A percentile compares a stretch with the other conserved stretches of the same genome.
Conservation (phyloP, 768 basidiomycete species). For the Tylopilus sp. region DNA sequence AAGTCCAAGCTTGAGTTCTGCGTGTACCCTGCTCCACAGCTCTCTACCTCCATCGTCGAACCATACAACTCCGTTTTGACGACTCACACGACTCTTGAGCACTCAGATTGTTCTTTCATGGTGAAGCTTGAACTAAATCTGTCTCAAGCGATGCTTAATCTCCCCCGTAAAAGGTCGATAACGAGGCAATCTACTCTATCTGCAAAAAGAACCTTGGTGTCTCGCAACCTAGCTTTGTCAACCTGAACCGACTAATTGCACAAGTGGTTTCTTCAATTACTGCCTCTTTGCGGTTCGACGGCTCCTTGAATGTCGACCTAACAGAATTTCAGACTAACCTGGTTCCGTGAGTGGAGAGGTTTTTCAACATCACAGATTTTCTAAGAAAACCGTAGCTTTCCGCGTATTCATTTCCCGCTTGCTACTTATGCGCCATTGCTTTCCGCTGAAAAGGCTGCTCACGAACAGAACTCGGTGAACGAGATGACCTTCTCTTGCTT, state of each 20-base stretch:
- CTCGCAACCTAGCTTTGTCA: conserved; percentile 81
- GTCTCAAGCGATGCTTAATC: conserved; percentile 2
- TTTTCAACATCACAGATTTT: neutral
- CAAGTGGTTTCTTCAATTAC: conserved; percentile 99
- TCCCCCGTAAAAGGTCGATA: conserved; percentile 68
- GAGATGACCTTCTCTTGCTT: conserved; percentile 99
- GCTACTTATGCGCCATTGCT: conserved; percentile 95
- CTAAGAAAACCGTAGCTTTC: conserved; percentile 57
- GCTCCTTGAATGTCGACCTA: conserved; percentile 94
- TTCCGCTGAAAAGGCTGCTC: conserved; percentile 91
- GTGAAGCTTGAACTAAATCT: conserved; percentile 35
- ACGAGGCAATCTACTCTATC: conserved; percentile 99
- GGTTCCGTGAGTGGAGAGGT: conserved; percentile 72
- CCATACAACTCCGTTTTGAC: conserved; percentile 98
- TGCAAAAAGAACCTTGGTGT: conserved; percentile 95
- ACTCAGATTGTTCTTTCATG: conserved; percentile 99
- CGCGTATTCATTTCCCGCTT: conserved; percentile 97
- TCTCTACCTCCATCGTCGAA: conserved; percentile 96
- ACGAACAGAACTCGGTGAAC: conserved; percentile 95
- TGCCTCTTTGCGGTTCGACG: conserved; percentile 95
- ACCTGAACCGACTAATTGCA: conserved; percentile 94
- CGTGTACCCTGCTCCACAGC: conserved; percentile 92
- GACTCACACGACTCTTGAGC: conserved; percentile 98
- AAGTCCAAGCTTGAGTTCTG: conserved; percentile 99
- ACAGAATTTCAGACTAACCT: conserved; percentile 99